Evolutionary conservation across 1,284 basidiomycete genomes (phyloP), one percentile per base, ranked within the genome.

Genomic region (Apiotrichum brassicae): DNA sequence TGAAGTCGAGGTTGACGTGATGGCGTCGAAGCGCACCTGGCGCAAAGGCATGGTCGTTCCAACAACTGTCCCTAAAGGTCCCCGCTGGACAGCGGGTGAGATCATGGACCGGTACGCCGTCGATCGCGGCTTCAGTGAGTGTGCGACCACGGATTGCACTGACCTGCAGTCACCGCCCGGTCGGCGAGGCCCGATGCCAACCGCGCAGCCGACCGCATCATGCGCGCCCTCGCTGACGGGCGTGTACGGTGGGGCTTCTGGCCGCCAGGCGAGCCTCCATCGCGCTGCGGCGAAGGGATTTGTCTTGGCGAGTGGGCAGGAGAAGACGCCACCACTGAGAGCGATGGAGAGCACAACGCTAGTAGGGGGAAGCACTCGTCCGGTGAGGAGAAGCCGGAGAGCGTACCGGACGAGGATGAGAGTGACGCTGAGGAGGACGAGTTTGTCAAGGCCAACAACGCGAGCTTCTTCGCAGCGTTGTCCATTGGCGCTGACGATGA

Each of bases 161-260:
- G 33, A 34, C 33, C 13, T 22, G 2, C 36, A 55, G 54, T 90
- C 37, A 95, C 91, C 40, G 90, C 92, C 12, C 86, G 90, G 68
- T 86, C 86, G 16, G 90, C 88, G 6, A 72, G 92, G 50, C 85
- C 89, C 11, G 92, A 95, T 73, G 76, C 86, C 18, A 85, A 89
- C 64, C 79, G 92, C 37, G 88, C 90, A 2, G 92, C 88, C n/a
- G 91, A 94, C 66, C 79, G 82, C 20, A 85, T 93, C 54, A 77
- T 94, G 56, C 81, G 89, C 42, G 75, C 80, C 5, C 74, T 91
- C n/a, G 85, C 89, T 0, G 87, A 93, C 67, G 86, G 86, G 13
- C 77, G 77, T 57, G 77, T 93, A 44, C 76, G 77, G 26, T 94
- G 90, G 90, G 85, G 82, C 14, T 93, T 92, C 71, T 86, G 84